phyloP scores from a whole-genome alignment of 441 rosid genomes.

The Syzygium syzygioides region DNA sequence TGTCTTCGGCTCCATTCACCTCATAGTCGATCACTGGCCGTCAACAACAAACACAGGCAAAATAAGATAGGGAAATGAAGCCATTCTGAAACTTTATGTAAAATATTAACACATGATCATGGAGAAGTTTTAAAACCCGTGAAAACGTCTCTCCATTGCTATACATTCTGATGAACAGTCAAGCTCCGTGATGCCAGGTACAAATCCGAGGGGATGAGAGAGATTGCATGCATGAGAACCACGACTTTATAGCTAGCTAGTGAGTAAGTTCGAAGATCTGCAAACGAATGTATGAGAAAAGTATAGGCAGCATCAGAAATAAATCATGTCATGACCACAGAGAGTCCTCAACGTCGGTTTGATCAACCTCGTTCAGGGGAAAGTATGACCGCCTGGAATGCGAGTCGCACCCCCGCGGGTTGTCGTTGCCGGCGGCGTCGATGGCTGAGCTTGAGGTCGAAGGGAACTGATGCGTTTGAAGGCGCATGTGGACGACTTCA shows the following conservation, averaged over 20 bases:
- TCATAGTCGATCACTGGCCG: not conserved
- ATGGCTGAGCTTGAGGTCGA: slow-evolving; percentile 13
- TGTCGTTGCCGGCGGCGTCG: slow-evolving; percentile 2
- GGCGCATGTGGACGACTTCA: slow-evolving; percentile 57
- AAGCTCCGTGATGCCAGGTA: not conserved
- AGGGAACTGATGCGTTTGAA: slow-evolving; percentile 21
- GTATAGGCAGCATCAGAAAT: not conserved
- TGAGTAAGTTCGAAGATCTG: not conserved
- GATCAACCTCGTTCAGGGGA: slow-evolving; percentile 7
- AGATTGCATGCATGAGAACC: not conserved
- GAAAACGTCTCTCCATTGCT: not conserved
- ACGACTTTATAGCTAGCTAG: not conserved
- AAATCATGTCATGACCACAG: not conserved
- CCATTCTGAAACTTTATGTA: not conserved
- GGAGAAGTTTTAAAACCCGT: not conserved
- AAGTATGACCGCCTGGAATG: slow-evolving; percentile 10
- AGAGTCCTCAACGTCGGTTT: not conserved
- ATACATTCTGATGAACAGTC: not conserved
- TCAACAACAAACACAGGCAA: not conserved
- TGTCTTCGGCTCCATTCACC: not conserved
- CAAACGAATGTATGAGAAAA: not conserved
- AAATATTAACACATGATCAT: not conserved
- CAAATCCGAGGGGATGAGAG: not conserved
- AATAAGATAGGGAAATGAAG: not conserved
- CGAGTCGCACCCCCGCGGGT: slow-evolving; percentile 1